phyloP scores from a whole-genome alignment of 257 asterid genomes.

The Gardenia jasminoides region DNA sequence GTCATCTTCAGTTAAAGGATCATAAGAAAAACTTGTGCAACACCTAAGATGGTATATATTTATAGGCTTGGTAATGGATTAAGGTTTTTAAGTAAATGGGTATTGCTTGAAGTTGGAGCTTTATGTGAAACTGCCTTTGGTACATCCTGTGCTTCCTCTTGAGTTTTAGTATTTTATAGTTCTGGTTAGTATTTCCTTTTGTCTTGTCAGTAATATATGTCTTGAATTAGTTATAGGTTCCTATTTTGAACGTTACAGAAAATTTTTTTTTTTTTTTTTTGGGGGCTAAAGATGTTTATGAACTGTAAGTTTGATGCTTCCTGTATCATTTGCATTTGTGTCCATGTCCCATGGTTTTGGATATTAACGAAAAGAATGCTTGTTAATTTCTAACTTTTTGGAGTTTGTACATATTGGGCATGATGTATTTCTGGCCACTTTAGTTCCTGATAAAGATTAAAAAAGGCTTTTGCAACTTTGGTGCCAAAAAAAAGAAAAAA shows the following conservation, averaged over 20 bases:
- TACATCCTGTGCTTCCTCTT: background rate
- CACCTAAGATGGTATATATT: background rate
- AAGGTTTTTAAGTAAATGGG: background rate
- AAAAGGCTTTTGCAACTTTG: background rate
- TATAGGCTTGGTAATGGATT: background rate
- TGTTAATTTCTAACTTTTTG: background rate
- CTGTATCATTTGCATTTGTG: background rate
- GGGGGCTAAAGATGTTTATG: background rate
- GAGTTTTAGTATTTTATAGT: background rate
- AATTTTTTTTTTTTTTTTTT: background rate
- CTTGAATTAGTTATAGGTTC: background rate
- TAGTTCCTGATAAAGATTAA: background rate
- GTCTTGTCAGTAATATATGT: background rate
- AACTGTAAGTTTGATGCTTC: background rate
- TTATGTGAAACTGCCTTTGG: background rate
- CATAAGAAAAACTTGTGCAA: background rate
- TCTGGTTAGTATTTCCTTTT: background rate
- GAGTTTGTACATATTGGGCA: background rate
- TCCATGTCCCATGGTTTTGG: background rate
- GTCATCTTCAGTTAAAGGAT: background rate
- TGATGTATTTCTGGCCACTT: background rate
- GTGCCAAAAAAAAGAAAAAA: background rate
- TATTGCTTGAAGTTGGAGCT: background rate
- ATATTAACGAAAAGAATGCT: background rate
- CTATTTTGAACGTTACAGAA: background rate